Base-by-base conservation (phyloP, 495 filamentous ascomycete genomes). In the Penicillium turbatum region DNA sequence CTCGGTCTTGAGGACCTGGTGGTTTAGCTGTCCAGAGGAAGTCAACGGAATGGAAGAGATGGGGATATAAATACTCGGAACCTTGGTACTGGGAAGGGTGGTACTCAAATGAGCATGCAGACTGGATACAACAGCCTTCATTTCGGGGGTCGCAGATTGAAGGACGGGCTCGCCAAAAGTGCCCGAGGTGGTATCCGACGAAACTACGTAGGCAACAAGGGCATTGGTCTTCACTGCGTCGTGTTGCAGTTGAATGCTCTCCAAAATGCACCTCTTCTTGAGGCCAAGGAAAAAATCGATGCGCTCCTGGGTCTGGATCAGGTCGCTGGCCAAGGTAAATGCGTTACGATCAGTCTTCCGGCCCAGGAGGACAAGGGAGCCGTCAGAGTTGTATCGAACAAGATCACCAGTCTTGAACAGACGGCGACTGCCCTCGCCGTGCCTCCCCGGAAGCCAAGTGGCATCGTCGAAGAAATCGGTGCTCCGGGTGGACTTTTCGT, bases 41-140 rank as follows among this genome's bases (percentile, higher is more conserved):
- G 76, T 67, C 2, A 82, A 61, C 0, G 84, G 84, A 54, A 85
- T 70, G 16, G 71, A 60, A 11, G 68, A 63, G 3, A 85, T 65
- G 2, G 82, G 81, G 35, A 87, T 76, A 24, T 81, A 86, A 2
- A 76, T 71, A 19, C 76, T 73, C 11, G 84, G 84, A 9, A 86
- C 71, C 78, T 85, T 85, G 60, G 78, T 80, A 21, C 47, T 44
- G 12, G 75, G 67, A 15, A 73, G 54, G 2, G 46, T 44, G 26
- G 51, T 61, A 1, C 52, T 54, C 17, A 79, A 53, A 38, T 66
- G 40, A 3, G 53, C 42, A 40, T 72, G 55, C 9, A 73, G 13
- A 29, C 54, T 53, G 0, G 50, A 31, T 30, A 59, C 49, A 6
- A 54, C 44, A 2, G 56, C 26, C 24, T 63, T 63, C 35, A 68